phyloP scores from a whole-genome alignment of 768 basidiomycete genomes.

The Hysterangium stoloniferum region DNA sequence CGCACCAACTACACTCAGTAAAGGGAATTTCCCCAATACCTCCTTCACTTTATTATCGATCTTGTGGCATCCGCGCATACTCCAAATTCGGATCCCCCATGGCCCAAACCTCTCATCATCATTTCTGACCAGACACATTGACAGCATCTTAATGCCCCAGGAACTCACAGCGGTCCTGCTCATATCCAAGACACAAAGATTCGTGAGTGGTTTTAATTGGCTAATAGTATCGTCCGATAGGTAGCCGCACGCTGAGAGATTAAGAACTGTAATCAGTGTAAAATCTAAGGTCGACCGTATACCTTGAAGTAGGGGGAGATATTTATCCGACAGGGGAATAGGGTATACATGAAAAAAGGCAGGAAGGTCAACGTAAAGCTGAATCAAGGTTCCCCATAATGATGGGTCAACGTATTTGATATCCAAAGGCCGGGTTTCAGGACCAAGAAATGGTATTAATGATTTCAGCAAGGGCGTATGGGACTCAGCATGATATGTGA shows the following conservation, averaged over 20 bases:
- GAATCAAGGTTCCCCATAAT: conserved; percentile 55
- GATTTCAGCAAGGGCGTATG: conserved; percentile 31
- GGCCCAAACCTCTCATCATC: conserved; percentile 34
- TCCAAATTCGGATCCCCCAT: conserved; percentile 52
- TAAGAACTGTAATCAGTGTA: conserved; percentile 56
- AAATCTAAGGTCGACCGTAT: conserved; percentile 50
- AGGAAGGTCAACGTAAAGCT: conserved; percentile 51
- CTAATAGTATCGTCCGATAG: conserved; percentile 52
- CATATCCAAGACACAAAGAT: conserved; percentile 57
- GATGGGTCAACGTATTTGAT: conserved; percentile 39
- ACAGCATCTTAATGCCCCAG: conserved; percentile 45
- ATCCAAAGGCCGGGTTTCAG: conserved; percentile 17
- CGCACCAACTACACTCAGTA: conserved; percentile 56
- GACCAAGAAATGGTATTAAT: conserved; percentile 28
- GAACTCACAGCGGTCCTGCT: conserved; percentile 44
- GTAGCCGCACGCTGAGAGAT: conserved; percentile 46
- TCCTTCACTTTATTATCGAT: conserved; percentile 38
- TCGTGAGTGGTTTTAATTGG: conserved; percentile 42
- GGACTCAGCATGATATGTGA: conserved; percentile 26
- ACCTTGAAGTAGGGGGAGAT: conserved; percentile 48
- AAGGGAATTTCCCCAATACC: conserved; percentile 40
- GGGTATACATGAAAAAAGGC: conserved; percentile 30
- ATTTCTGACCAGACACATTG: conserved; percentile 37
- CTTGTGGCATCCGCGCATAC: conserved; percentile 44
- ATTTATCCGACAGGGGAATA: conserved; percentile 46